Percentiles rank a stretch among this genome's conserved stretches.
These are phyloP conservation scores for Priceomyces castillae DNA, from an alignment of 805 yeast genomes.

Conservation along the genomic window DNA sequence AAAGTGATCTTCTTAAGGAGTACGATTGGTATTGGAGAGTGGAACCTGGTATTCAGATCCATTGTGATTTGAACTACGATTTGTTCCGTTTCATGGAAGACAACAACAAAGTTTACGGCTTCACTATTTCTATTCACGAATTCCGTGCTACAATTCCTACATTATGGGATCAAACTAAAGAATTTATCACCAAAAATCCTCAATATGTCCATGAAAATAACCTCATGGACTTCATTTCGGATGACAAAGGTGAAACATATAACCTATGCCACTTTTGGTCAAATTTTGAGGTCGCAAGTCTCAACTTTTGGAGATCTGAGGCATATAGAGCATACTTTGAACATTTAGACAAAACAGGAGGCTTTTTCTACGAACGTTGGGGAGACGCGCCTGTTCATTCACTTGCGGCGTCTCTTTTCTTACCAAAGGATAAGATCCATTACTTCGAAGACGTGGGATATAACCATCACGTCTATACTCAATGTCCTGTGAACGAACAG, in stretches of 20 bases:
- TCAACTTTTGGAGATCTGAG: conserved; percentile 70
- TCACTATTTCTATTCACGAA: conserved; percentile 80
- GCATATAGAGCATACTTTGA: conserved; percentile 73
- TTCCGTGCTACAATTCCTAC: conserved; percentile 84
- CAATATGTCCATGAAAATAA: conserved; percentile 60
- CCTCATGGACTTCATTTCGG: conserved; percentile 66
- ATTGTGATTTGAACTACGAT: conserved; percentile 83
- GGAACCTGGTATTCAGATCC: conserved; percentile 79
- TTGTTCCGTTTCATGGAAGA: conserved; percentile 80
- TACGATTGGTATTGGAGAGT: conserved; percentile 94
- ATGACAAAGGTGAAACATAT: conserved; percentile 65
- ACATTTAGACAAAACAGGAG: conserved; percentile 74
- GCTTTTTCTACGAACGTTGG: conserved; percentile 93
- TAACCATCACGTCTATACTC: conserved; percentile 69
- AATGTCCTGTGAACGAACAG: conserved; percentile 63
- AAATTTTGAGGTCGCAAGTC: conserved; percentile 77
- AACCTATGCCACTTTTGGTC: conserved; percentile 91
- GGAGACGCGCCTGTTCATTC: conserved; percentile 94
- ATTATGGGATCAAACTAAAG: conserved; percentile 73
- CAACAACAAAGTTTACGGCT: conserved; percentile 78
- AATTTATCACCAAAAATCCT: conserved; percentile 60
- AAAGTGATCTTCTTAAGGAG: conserved; percentile 69
- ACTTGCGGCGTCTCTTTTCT: conserved; percentile 76
- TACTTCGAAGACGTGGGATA: conserved; percentile 77
- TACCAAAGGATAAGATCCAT: conserved; percentile 67